Evolutionary conservation across 805 yeast genomes (phyloP).

Genomic region (Phaffomyces thermotolerans): DNA sequence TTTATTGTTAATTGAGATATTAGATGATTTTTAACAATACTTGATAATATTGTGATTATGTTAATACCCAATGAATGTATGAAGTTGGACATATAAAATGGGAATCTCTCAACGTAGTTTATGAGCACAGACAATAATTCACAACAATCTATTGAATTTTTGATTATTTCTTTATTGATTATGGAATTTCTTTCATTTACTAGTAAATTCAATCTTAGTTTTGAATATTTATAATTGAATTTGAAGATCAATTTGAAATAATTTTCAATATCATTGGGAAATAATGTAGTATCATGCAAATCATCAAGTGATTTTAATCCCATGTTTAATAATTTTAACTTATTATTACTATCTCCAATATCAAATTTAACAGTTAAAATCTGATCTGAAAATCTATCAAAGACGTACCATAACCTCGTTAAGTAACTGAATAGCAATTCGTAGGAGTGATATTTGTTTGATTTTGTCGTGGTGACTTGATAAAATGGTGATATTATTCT

Average conservation of each 20-base stretch:
- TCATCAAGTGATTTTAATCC: constrained; percentile 22
- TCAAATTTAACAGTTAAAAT: constrained; percentile 27
- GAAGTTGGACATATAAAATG: constrained; percentile 12
- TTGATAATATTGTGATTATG: constrained; percentile 2
- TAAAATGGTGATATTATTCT: constrained; percentile 28
- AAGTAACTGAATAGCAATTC: constrained; percentile 23
- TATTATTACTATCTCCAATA: constrained; percentile 27
- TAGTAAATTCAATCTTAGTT: constrained; percentile 19
- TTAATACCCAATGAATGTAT: constrained; percentile 6
- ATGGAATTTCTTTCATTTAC: constrained; percentile 1
- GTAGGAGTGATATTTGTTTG: constrained; percentile 7
- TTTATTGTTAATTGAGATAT: not conserved
- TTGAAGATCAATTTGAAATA: constrained; percentile 17
- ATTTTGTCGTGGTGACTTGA: constrained; percentile 10
- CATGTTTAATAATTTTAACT: constrained; percentile 19
- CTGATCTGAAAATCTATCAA: constrained; percentile 29
- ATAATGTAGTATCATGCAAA: constrained; percentile 20
- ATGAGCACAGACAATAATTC: constrained; percentile 1
- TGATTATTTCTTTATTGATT: constrained; percentile 15
- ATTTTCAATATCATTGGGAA: constrained; percentile 5
- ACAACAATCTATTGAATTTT: constrained; percentile 15
- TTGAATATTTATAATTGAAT: constrained; percentile 20
- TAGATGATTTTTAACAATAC: not conserved
- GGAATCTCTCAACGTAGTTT: constrained; percentile 5
- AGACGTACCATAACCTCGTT: constrained; percentile 25